Evolutionary conservation across 78 protist species (phyloP).

Genomic region (Dictyostelium brefeldianum): DNA sequence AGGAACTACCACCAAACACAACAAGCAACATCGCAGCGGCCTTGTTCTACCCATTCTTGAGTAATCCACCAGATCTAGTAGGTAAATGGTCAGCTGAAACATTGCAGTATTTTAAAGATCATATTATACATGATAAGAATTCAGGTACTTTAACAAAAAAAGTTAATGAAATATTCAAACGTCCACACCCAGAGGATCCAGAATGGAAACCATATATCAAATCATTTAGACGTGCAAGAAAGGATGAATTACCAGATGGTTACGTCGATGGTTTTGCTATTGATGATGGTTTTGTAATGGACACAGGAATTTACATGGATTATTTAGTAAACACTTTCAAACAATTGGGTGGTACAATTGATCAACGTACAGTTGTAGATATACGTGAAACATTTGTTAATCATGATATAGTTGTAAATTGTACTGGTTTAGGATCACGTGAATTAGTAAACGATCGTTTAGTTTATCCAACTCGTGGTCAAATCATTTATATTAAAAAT

Average conservation of each 20-base stretch:
- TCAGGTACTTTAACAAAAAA: slow-evolving; percentile 55
- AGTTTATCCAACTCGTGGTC: slow-evolving; percentile 73
- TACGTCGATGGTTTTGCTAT: slow-evolving; percentile 62
- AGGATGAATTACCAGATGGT: slow-evolving; percentile 55
- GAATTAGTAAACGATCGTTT: slow-evolving; percentile 58
- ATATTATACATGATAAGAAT: slow-evolving; percentile 35
- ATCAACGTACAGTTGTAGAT: slow-evolving; percentile 48
- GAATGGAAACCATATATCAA: slow-evolving; percentile 62
- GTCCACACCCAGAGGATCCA: slow-evolving; percentile 33
- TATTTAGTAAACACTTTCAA: slow-evolving; percentile 50
- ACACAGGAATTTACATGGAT: slow-evolving; percentile 74
- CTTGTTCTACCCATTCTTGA: too few species aligned
- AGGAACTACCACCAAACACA: slow-evolving; percentile 77
- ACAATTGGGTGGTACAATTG: slow-evolving; percentile 41
- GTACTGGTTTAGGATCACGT: slow-evolving; percentile 72
- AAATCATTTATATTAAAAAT: slow-evolving; percentile 50
- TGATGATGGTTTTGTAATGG: slow-evolving; percentile 81
- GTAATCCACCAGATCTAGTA: slow-evolving; percentile 53
- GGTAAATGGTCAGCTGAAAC: slow-evolving; percentile 76
- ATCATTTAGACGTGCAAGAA: slow-evolving; percentile 69
- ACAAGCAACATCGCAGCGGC: slow-evolving; percentile 71
- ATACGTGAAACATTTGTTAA: slow-evolving; percentile 65
- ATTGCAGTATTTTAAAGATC: slow-evolving; percentile 51
- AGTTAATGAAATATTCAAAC: slow-evolving; percentile 45
- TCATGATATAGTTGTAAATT: slow-evolving; percentile 51